A percentile compares a stretch with the other conserved stretches of the same genome.
These are phyloP conservation scores for Euphorbia lathyris DNA, from an alignment of 345 rosid species.

Conservation along the genomic window DNA sequence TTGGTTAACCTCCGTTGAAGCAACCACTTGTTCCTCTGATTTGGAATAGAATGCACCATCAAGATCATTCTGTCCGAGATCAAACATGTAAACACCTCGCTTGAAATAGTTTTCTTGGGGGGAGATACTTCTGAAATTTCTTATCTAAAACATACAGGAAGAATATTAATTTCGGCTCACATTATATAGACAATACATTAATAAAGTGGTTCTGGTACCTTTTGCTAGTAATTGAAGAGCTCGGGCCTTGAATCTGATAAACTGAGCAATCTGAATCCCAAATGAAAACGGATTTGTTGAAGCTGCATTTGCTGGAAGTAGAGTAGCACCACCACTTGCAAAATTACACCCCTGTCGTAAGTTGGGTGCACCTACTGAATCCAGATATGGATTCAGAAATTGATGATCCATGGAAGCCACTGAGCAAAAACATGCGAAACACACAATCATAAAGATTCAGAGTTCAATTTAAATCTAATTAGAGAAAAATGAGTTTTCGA, in stretches of 20 bases:
- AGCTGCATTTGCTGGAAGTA: constrained; percentile 34
- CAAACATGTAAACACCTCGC: constrained; percentile 42
- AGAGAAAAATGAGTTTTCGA: too few relatives aligned
- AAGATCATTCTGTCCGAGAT: constrained; percentile 52
- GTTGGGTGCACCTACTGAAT: constrained; percentile 40
- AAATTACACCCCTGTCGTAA: constrained; percentile 44
- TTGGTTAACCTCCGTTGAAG: constrained; percentile 35
- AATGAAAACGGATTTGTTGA: constrained; percentile 40
- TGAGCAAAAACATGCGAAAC: too few relatives aligned
- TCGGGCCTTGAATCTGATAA: constrained; percentile 38
- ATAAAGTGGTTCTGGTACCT: constrained; percentile 21
- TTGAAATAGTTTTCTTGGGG: constrained; percentile 31
- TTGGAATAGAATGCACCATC: constrained; percentile 30
- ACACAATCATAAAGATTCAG: neutral
- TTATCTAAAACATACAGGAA: constrained; percentile 17
- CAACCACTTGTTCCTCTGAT: constrained; percentile 35
- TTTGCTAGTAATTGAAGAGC: constrained; percentile 30
- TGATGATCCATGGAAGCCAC: constrained; percentile 37
- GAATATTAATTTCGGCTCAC: neutral
- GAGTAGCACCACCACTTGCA: constrained; percentile 41
- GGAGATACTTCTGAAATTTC: constrained; percentile 29
- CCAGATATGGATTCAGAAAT: constrained; percentile 40
- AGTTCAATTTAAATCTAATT: too few relatives aligned
- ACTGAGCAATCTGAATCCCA: constrained; percentile 39
- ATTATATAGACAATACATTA: neutral